Base-by-base conservation (phyloP, 2,329 filamentous ascomycete species). In the Fonsecaea multimorphosa region DNA sequence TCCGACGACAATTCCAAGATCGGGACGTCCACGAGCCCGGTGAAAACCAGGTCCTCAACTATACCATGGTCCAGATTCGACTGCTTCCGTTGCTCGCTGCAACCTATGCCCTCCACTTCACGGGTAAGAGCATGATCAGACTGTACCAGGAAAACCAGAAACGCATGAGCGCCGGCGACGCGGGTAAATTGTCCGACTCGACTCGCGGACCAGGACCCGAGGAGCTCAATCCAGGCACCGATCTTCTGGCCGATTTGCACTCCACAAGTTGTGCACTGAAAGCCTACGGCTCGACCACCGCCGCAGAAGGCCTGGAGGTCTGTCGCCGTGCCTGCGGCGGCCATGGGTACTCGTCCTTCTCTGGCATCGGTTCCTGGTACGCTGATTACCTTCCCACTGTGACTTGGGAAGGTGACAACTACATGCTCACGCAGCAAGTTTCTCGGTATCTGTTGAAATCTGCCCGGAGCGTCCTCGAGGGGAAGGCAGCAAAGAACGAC, bases 341-440 rank as follows among this genome's bases (percentile, higher is more conserved):
- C 5, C 91, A 93, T 75, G 90, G 90, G 54, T 93, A 92, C 81
- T 88, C 84, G 61, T 87, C 84, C 73, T 91, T 92, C 79, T 87
- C 87, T 61, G 91, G 91, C n/a, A 91, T 93, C 71, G 90, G 89
- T 1, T 80, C 85, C 19, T 91, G 86, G 84, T 93, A 92, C 72
- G 84, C 89, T 31, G 90, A 93, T 76, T 92, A 92, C 74, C 82
- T 92, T 1, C 89, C 91, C 16, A 90, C 86, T 0, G 77, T 82
- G 14, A 91, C 89, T 9, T 91, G 88, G 87, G 90, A 92, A 75
- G 90, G 90, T 52, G 90, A 92, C 79, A 92, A 91, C 81, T 92
- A 91, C 80, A 92, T 93, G 90, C 81, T 93, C 65, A 91, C 89
- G 9, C 90, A 93, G 76, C 90, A 93, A 79, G 90, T 92, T 2